Conservation (phyloP, 2,329 filamentous ascomycete genomes). For the Sporothrix humicola region DNA sequence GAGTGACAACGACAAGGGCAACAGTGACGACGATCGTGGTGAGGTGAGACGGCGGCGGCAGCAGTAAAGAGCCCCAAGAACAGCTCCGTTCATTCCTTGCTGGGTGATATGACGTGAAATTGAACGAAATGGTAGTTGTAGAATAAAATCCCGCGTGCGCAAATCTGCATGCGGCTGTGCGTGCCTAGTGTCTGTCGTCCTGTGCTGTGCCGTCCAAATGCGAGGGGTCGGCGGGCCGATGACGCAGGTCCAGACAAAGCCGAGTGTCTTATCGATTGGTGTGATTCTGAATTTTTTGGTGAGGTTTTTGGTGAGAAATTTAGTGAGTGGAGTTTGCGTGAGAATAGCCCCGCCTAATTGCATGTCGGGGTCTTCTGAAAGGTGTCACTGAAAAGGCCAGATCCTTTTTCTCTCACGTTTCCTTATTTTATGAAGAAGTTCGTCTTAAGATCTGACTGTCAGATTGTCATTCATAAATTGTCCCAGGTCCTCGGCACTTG, state of each 20-base stretch:
- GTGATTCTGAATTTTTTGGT: slow-evolving; percentile 8
- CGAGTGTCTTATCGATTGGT: slow-evolving; percentile 20
- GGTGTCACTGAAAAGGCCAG: background rate
- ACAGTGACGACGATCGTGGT: background rate
- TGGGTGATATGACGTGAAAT: background rate
- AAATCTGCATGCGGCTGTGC: background rate
- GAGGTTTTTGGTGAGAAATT: slow-evolving; percentile 18
- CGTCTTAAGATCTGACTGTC: background rate
- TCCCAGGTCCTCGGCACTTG: background rate
- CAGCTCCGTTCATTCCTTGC: slow-evolving; percentile 24
- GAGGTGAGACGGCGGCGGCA: slow-evolving; percentile 23
- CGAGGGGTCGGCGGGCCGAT: slow-evolving; percentile 27
- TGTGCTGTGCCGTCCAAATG: background rate
- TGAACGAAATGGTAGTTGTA: background rate
- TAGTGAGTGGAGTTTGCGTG: background rate
- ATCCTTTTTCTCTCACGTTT: background rate
- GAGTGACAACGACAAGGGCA: background rate
- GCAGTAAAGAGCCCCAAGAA: slow-evolving; percentile 24
- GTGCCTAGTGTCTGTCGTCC: background rate
- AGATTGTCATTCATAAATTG: no score
- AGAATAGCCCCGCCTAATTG: background rate
- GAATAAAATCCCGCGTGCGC: slow-evolving; percentile 3
- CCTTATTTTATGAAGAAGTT: background rate
- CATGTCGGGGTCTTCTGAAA: background rate
- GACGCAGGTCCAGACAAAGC: slow-evolving; percentile 5